Conservation (phyloP, 495 filamentous ascomycete genomes). For the Neurospora hispaniola region DNA sequence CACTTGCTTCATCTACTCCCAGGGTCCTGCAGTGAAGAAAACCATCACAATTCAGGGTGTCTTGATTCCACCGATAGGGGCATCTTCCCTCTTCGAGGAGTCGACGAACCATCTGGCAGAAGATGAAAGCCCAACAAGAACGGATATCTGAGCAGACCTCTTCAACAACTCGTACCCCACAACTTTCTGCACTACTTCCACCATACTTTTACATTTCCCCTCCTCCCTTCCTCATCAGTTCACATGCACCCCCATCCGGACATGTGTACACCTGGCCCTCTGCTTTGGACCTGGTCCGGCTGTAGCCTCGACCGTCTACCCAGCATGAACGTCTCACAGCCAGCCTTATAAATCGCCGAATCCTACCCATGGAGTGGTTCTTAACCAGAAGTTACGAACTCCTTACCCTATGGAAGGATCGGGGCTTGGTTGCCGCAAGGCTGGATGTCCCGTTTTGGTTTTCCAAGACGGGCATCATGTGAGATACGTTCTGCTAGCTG, state of each 20-base stretch:
- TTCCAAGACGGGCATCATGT: background rate
- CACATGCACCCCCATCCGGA: background rate
- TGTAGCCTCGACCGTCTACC: background rate
- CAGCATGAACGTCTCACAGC: background rate
- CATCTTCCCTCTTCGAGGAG: background rate
- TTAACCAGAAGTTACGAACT: background rate
- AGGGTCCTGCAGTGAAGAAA: conserved; percentile 10
- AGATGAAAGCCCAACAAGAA: conserved; percentile 28
- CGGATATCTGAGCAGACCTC: conserved; percentile 32
- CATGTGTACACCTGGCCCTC: background rate
- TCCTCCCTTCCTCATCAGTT: background rate
- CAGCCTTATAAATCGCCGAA: background rate
- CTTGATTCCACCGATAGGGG: background rate
- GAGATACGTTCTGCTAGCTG: background rate
- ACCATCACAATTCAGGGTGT: background rate
- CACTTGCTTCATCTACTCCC: background rate
- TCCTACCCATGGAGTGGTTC: background rate
- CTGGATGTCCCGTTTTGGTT: background rate
- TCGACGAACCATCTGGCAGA: conserved; percentile 4
- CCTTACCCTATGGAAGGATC: background rate
- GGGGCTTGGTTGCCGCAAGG: background rate
- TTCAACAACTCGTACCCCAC: background rate
- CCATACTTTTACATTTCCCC: background rate
- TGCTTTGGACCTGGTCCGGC: background rate
- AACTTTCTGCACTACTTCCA: no score